Conservation (phyloP, 805 yeast genomes). For the Metschnikowia gelsemii region DNA sequence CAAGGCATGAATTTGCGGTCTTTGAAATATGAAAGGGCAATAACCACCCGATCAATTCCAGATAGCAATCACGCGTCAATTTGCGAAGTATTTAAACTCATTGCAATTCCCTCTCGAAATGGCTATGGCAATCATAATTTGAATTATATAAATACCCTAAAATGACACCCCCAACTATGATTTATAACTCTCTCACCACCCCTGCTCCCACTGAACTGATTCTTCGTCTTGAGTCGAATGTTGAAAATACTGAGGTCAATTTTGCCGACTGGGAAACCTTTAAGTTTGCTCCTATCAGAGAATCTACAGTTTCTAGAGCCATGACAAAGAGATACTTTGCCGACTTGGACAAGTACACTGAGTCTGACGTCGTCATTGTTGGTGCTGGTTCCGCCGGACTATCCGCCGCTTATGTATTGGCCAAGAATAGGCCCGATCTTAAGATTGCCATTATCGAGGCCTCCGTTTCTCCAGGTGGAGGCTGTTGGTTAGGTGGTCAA, state of each 20-base stretch:
- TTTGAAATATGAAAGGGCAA: slow-evolving; percentile 2
- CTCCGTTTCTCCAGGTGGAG: slow-evolving; percentile 77
- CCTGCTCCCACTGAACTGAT: slow-evolving; percentile 4
- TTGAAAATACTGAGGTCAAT: slow-evolving; percentile 24
- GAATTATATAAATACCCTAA: neutral
- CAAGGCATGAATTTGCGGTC: slow-evolving; percentile 10
- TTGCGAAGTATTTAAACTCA: neutral
- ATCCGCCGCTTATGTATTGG: slow-evolving; percentile 72
- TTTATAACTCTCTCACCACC: slow-evolving; percentile 22
- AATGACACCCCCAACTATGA: slow-evolving; percentile 17
- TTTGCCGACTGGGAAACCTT: slow-evolving; percentile 67
- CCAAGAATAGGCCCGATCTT: slow-evolving; percentile 71
- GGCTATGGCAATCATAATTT: no score
- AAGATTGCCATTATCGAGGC: slow-evolving; percentile 74
- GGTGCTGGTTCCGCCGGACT: slow-evolving; percentile 81
- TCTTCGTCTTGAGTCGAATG: slow-evolving; percentile 19
- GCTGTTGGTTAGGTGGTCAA: slow-evolving; percentile 77
- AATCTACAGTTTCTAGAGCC: slow-evolving; percentile 76
- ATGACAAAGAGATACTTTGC: slow-evolving; percentile 74
- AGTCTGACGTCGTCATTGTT: slow-evolving; percentile 69
- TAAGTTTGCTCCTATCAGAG: slow-evolving; percentile 70
- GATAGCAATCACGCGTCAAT: neutral
- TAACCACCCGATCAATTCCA: neutral
- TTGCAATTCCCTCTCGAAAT: neutral
- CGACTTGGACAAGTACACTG: slow-evolving; percentile 72